Evolutionary conservation across 371 early-diverging fungal species (phyloP), one percentile per base, ranked within the genome.

Genomic region (Rhizomucor pusillus): DNA sequence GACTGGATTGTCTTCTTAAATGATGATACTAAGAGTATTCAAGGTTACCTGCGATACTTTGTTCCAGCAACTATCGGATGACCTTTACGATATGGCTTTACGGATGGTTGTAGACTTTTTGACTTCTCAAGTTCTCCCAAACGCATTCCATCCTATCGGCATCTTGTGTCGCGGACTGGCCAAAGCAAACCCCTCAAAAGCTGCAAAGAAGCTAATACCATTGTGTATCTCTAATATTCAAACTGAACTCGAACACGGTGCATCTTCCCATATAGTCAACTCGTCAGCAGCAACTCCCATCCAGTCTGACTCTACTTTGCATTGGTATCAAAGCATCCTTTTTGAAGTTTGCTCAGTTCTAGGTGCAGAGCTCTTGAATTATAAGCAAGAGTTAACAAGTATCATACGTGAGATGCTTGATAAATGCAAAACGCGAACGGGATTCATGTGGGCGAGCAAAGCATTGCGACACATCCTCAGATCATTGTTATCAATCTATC

Each of bases 251-350:
- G 80, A 84, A 47, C 78, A 86, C 24, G 90, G 89, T 1, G 93
- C 91, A 10, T 71, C 80, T 3, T 80, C 87, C 0, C 66, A 71
- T 1, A 79, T 81, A 1, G 63, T 77, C n/a, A 67, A 79, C 41
- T 63, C 83, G 18, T 69, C 63, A n/a, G 51, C 81, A 16, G 81
- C 77, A n/a, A 75, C 65, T 36, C 71, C 55, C 29, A 80, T 79
- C 69, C 87, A 74, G 64, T 81, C 84, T 0, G 92, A 91, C 57
- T 65, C 84, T 1, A 80, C 86, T 0, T 65, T 93, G 44, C 91
- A 91, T 56, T 92, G 91, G 86, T 84, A 87, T 50, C 92, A 92
- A 58, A 71, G 69, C 13, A 81, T 90, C 37, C 54, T 91, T 19
- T 75, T 74, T 50, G 75, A 75, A 7, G 69, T 87, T 5, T 48